These are phyloP conservation scores for Neobulgaria alba DNA, from an alignment of 2,329 filamentous ascomycete genomes.

Conservation along the genomic window DNA sequence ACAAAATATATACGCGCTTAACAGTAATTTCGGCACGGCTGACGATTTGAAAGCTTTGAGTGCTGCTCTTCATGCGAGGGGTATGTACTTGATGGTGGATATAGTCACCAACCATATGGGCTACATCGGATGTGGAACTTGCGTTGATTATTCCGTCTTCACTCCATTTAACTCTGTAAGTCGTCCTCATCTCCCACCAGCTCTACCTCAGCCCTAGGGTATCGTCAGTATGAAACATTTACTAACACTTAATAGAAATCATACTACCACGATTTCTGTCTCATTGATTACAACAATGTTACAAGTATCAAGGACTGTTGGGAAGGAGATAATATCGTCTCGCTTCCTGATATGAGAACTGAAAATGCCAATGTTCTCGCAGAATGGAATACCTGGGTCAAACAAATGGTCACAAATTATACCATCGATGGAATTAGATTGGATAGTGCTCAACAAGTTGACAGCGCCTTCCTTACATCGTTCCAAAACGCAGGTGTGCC, in stretches of 20 bases:
- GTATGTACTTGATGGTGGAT: conserved; percentile 45
- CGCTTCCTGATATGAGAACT: conserved; percentile 26
- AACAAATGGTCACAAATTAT: conserved; percentile 23
- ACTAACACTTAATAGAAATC: conserved; percentile 18
- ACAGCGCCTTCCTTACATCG: conserved; percentile 43
- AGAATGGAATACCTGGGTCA: conserved; percentile 22
- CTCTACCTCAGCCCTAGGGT: too few relatives aligned
- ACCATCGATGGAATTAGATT: conserved; percentile 41
- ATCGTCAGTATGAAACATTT: too few relatives aligned
- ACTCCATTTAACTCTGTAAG: conserved; percentile 31
- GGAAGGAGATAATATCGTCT: conserved; percentile 22
- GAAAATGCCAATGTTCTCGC: conserved; percentile 18
- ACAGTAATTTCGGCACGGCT: conserved; percentile 39
- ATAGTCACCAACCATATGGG: conserved; percentile 42
- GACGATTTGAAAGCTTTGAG: conserved; percentile 39
- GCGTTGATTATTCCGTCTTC: conserved; percentile 31
- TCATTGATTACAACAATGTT: conserved; percentile 32
- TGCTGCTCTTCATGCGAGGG: conserved; percentile 35
- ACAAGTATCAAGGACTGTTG: conserved; percentile 21
- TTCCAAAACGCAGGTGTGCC: conserved; percentile 36
- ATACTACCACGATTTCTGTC: conserved; percentile 28
- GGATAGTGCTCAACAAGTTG: conserved; percentile 40
- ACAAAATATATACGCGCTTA: conserved; percentile 38
- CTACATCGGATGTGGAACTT: conserved; percentile 23
- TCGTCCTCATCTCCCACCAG: background rate